Evolutionary conservation across 2,329 filamentous ascomycete species (phyloP), one percentile per base, ranked within the genome.

Genomic region (Trichophyton benhamiae): DNA sequence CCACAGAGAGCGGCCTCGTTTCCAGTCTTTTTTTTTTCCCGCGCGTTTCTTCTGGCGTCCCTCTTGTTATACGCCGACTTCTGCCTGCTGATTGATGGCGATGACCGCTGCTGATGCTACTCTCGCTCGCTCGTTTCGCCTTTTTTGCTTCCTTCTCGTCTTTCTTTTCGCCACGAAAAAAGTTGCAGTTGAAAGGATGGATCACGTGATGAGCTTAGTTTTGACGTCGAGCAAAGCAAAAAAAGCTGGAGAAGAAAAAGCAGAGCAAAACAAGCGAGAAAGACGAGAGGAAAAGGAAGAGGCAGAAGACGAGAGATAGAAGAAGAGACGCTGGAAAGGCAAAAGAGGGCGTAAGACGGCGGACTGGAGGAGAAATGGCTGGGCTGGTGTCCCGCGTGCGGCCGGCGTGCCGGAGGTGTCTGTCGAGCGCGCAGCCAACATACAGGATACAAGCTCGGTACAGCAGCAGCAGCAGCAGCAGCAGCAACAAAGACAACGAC

Each of bases 391-490:
- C 46, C 13, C 46, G 46, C 15, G 25, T 52, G 4, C n/a, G 38
- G 5, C 49, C 61, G 5, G 20, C 62, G 15, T 63, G 60, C 44
- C 46, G 58, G 7, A 60, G 53, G 61, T 64, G 60, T 52, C 53
- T 61, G 27, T 44, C 49, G 6, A n/a, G 20, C 1, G n/a, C 42
- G 15, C 57, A 42, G 36, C 38, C 48, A 27, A 6, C n/a, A 46
- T 30, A 41, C 20, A 57, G 2, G 27, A 30, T 53, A 30, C 60
- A 53, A 22, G 42, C 68, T 33, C 30, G 63, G 65, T 4, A 52
- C 62, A 2, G 33, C 61, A 58, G 41, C 33, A 25, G 3, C 42
- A 67, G 6, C 74, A 73, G 62, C 33, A 36, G 9, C 20, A 49
- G 46, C 9, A 22, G 2, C 8, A 49, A 15, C 3, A 22, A 27